Evolutionary conservation across 768 basidiomycete species (phyloP).

Genomic region (Tephrocybe sp.): DNA sequence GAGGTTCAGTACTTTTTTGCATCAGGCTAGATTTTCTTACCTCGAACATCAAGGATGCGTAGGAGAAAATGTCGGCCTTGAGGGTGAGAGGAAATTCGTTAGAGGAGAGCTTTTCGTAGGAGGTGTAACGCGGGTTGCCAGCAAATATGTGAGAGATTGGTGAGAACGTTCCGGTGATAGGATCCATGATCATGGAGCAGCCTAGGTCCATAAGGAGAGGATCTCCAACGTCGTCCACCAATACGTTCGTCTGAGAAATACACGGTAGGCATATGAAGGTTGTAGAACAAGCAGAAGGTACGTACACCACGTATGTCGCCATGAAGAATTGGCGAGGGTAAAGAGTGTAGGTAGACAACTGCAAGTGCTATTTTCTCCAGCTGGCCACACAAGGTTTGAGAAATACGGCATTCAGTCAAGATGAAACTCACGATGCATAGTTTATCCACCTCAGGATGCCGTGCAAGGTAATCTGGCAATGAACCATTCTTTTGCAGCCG

Average conservation of each 20-base stretch:
- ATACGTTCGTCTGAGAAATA: constrained; percentile 12
- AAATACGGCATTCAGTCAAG: neutral
- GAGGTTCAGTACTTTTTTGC: neutral
- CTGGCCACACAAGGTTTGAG: constrained; percentile 1
- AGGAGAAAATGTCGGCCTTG: constrained; percentile 16
- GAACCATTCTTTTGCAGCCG: constrained; percentile 10
- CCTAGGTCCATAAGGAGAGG: constrained; percentile 14
- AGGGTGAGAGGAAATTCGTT: constrained; percentile 9
- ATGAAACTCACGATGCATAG: constrained; percentile 4
- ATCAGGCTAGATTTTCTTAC: neutral
- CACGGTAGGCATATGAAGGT: neutral
- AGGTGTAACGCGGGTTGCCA: constrained; percentile 14
- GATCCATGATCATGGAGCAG: constrained; percentile 5
- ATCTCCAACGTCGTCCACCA: constrained; percentile 10
- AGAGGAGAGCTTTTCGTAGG: constrained; percentile 10
- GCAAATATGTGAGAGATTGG: neutral
- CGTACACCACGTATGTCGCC: constrained; percentile 18
- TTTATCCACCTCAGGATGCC: constrained; percentile 1
- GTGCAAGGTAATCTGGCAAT: constrained; percentile 2
- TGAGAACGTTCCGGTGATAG: neutral
- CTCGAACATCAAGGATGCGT: constrained; percentile 16
- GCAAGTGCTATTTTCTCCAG: constrained; percentile 9
- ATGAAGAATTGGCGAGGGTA: constrained; percentile 11
- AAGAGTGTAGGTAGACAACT: constrained; percentile 11
- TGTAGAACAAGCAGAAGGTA: neutral